Evolutionary conservation across 257 asterid species (phyloP).

Genomic region (Verbascum thapsus): DNA sequence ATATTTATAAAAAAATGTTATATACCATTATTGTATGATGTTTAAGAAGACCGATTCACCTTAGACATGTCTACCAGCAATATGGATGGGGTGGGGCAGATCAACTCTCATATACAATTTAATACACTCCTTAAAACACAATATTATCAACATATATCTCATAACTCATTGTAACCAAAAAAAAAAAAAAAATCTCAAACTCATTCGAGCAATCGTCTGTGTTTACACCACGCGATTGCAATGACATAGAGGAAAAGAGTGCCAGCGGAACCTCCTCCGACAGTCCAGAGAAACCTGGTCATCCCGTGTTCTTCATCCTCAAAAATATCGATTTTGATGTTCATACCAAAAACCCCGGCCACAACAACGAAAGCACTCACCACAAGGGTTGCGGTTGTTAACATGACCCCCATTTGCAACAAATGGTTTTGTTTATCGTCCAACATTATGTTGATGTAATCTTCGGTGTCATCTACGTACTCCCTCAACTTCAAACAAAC

Average conservation of each 20-base stretch:
- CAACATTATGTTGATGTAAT: slow-evolving; percentile 61
- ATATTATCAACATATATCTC: too few relatives aligned
- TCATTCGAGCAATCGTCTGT: slow-evolving; percentile 51
- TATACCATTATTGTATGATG: too few relatives aligned
- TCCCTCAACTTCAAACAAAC: slow-evolving; percentile 51
- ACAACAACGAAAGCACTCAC: slow-evolving; percentile 54
- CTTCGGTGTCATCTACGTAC: slow-evolving; percentile 63
- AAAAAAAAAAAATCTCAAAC: background rate
- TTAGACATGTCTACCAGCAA: too few relatives aligned
- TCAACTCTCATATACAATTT: too few relatives aligned
- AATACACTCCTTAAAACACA: too few relatives aligned
- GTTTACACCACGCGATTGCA: slow-evolving; percentile 57
- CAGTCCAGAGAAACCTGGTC: slow-evolving; percentile 52
- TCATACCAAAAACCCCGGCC: slow-evolving; percentile 58
- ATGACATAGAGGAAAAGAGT: slow-evolving; percentile 44
- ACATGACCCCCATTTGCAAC: slow-evolving; percentile 62
- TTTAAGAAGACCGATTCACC: too few relatives aligned
- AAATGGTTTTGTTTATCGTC: slow-evolving; percentile 69
- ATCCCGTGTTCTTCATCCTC: slow-evolving; percentile 29
- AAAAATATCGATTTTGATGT: slow-evolving; percentile 48
- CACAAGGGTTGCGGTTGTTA: slow-evolving; percentile 56
- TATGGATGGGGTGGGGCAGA: too few relatives aligned
- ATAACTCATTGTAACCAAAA: background rate
- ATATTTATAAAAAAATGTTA: too few relatives aligned
- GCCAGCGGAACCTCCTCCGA: slow-evolving; percentile 52